Conservation (phyloP, 2,329 filamentous ascomycete genomes). For the Mycocentrospora acerina region DNA sequence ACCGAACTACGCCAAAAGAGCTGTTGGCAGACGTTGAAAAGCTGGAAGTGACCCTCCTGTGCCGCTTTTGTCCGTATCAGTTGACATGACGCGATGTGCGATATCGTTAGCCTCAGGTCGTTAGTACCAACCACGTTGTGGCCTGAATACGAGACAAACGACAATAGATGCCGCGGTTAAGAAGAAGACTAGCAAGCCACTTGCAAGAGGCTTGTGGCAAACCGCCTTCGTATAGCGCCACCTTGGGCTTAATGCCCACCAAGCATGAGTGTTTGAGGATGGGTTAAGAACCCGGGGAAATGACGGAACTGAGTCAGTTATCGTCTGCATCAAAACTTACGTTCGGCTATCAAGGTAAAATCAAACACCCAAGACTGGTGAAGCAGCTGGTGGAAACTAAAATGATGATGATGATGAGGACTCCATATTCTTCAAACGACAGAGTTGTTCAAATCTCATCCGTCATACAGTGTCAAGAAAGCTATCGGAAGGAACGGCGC, state of each 20-base stretch:
- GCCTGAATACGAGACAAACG: not conserved
- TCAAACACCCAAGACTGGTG: not conserved
- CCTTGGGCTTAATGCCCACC: conserved; percentile 3
- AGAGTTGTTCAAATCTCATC: not conserved
- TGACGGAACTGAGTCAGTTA: conserved; percentile 1
- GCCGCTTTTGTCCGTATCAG: not conserved
- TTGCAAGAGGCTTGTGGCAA: conserved; percentile 1
- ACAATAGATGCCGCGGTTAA: not conserved
- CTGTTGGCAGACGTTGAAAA: no score
- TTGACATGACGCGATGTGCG: no score
- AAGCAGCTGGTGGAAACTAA: conserved; percentile 3
- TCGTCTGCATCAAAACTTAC: not conserved
- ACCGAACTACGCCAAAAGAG: no score
- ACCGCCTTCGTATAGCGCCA: conserved; percentile 5
- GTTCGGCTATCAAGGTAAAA: not conserved
- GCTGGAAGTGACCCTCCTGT: not conserved
- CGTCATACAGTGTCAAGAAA: not conserved
- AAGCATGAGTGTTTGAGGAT: not conserved
- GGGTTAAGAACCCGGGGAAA: conserved; percentile 8
- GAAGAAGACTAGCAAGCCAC: not conserved
- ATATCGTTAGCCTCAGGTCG: no score
- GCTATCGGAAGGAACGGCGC: not conserved
- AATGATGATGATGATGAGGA: not conserved
- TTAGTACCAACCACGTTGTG: not conserved
- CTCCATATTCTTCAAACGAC: not conserved